phyloP scores from a whole-genome alignment of 2,329 filamentous ascomycete genomes.

The Penicillium expansum region DNA sequence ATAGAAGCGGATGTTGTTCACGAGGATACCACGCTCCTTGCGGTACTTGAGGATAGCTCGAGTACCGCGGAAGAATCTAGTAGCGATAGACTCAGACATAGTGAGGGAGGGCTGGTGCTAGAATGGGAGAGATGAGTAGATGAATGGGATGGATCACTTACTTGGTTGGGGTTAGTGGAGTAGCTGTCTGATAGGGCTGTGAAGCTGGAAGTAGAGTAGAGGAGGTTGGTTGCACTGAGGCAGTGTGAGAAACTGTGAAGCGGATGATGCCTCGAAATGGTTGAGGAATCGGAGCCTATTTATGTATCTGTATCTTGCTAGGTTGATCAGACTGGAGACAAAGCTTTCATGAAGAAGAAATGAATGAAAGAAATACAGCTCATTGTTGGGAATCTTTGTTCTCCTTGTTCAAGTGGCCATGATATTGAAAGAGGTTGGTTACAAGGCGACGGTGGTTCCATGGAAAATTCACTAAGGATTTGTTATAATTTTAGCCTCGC shows the following conservation, averaged over 20 bases:
- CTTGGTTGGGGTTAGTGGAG: neutral
- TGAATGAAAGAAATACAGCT: neutral
- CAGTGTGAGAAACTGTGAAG: neutral
- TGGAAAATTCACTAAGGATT: neutral
- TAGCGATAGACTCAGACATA: neutral
- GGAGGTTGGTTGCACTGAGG: neutral
- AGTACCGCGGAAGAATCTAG: neutral
- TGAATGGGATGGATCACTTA: neutral
- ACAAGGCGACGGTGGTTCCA: neutral
- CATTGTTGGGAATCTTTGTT: neutral
- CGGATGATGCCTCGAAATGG: neutral
- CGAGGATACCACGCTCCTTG: neutral
- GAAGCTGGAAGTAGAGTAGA: neutral
- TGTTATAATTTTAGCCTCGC: neutral
- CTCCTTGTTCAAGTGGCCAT: neutral
- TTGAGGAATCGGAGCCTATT: neutral
- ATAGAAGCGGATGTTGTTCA: neutral
- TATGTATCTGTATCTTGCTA: neutral
- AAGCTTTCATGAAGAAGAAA: neutral
- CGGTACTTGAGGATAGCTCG: conserved; percentile 1
- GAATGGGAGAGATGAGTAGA: neutral
- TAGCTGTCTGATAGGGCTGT: too few relatives aligned
- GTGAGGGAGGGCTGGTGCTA: neutral
- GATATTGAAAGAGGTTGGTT: neutral
- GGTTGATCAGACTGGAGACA: neutral